These are phyloP conservation scores for Pulveroboletus ravenelii DNA, from an alignment of 768 basidiomycete genomes.

Conservation along the genomic window DNA sequence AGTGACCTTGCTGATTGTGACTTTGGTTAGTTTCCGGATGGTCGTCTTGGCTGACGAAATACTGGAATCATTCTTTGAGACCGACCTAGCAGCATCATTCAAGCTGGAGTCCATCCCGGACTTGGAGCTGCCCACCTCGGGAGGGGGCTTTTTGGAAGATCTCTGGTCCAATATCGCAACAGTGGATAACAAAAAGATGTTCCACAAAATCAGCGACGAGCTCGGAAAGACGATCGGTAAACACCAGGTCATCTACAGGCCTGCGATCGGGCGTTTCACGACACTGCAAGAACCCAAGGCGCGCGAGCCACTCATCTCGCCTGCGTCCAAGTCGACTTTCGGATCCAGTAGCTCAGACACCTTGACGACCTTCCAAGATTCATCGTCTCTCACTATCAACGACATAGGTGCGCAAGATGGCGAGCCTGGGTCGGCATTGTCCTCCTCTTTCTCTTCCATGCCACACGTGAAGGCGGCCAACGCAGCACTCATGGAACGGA, in stretches of 20 bases:
- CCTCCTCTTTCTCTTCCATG: conserved; percentile 45
- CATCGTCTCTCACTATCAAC: conserved; percentile 52
- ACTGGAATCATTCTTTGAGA: conserved; percentile 94
- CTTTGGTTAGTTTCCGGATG: conserved; percentile 80
- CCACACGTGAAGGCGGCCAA: conserved; percentile 72
- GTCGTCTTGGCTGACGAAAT: conserved; percentile 96
- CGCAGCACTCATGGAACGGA: conserved; percentile 84
- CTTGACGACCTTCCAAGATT: conserved; percentile 21
- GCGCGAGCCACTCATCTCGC: conserved; percentile 79
- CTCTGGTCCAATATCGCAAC: conserved; percentile 88
- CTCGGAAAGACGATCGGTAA: conserved; percentile 92
- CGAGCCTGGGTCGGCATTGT: conserved; percentile 16
- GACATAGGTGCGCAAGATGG: conserved; percentile 25
- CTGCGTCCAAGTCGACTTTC: conserved; percentile 53
- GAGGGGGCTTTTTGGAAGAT: conserved; percentile 69
- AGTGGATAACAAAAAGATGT: conserved; percentile 88
- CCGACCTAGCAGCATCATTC: conserved; percentile 87
- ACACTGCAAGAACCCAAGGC: conserved; percentile 83
- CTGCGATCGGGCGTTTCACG: conserved; percentile 83
- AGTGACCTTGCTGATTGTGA: conserved; percentile 8
- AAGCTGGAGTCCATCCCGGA: conserved; percentile 67
- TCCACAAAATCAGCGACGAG: conserved; percentile 90
- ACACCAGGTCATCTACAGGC: conserved; percentile 78
- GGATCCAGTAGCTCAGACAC: conserved; percentile 33
- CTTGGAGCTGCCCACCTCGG: conserved; percentile 55